Conservation (phyloP, 768 basidiomycete genomes). For the Mycena latifolia region DNA sequence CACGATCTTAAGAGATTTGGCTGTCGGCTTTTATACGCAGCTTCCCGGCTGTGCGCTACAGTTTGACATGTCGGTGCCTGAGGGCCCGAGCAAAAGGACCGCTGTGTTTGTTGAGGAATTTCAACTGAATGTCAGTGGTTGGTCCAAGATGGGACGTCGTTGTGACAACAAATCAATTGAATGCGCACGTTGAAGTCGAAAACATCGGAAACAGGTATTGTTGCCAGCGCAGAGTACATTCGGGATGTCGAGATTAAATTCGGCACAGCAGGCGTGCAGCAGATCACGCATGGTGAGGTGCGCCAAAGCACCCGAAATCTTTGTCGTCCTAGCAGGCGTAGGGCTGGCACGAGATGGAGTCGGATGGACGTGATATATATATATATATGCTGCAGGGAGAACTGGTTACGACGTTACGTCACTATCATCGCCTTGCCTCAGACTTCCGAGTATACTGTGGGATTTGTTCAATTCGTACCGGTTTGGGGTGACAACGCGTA, state of each 20-base stretch:
- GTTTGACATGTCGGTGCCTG: conserved; percentile 13
- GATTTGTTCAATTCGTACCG: no score
- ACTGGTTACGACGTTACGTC: conserved; percentile 9
- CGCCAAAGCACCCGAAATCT: not conserved
- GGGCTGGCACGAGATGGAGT: conserved; percentile 9
- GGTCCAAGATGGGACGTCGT: conserved; percentile 17
- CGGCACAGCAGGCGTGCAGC: conserved; percentile 13
- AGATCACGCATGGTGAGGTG: conserved; percentile 7
- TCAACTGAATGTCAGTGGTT: conserved; percentile 14
- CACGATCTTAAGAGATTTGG: conserved; percentile 15
- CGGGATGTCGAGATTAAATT: conserved; percentile 18
- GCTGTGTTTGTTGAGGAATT: conserved; percentile 3
- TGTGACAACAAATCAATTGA: conserved; percentile 21
- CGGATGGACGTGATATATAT: conserved; percentile 4
- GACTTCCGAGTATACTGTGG: no score
- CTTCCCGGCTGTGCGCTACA: conserved; percentile 15
- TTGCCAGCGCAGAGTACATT: conserved; percentile 17
- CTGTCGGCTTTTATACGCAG: conserved; percentile 18
- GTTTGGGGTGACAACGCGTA: no score
- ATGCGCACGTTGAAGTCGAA: conserved; percentile 17
- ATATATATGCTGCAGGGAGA: not conserved
- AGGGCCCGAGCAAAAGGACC: conserved; percentile 10
- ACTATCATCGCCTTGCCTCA: not conserved
- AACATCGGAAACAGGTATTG: conserved; percentile 17
- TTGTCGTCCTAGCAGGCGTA: conserved; percentile 2